phyloP scores from a whole-genome alignment of 345 rosid species.

The Gossypium bickii region DNA sequence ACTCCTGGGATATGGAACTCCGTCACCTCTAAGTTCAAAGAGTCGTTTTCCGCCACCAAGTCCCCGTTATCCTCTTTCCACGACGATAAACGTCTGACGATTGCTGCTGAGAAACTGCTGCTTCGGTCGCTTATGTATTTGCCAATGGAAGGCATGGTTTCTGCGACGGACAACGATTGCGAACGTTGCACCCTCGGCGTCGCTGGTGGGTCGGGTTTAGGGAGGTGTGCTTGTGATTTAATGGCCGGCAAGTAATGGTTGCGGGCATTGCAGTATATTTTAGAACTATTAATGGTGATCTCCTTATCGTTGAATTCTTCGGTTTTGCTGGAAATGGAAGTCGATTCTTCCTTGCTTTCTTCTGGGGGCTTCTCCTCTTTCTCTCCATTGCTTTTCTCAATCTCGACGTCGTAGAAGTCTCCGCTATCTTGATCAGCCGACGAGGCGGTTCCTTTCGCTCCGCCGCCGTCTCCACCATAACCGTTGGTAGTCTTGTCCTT shows the following conservation, averaged over 20 bases:
- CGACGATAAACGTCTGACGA: constrained; percentile 42
- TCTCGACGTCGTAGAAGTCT: constrained; percentile 4
- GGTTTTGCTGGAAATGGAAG: background rate
- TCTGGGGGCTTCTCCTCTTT: background rate
- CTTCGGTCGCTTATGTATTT: constrained; percentile 56
- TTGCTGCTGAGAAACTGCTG: constrained; percentile 47
- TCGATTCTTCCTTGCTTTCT: background rate
- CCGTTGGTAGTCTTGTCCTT: background rate
- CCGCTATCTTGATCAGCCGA: background rate
- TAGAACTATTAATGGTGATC: background rate
- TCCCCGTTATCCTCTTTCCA: constrained; percentile 20
- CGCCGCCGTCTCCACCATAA: background rate
- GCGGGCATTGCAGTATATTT: background rate
- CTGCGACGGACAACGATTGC: constrained; percentile 28
- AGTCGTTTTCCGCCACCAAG: constrained; percentile 1
- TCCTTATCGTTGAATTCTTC: constrained; percentile 5
- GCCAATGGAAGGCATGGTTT: constrained; percentile 43
- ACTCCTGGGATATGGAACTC: constrained; percentile 72
- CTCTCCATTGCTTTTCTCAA: background rate
- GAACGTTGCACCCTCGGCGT: constrained; percentile 17
- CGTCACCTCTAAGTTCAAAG: constrained; percentile 42
- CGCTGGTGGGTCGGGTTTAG: constrained; percentile 50
- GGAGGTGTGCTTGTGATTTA: constrained; percentile 64
- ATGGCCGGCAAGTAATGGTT: constrained; percentile 19
- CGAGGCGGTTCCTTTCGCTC: background rate